Evolutionary conservation across 768 basidiomycete species (phyloP).

Genomic region (Pisolithus orientalis): DNA sequence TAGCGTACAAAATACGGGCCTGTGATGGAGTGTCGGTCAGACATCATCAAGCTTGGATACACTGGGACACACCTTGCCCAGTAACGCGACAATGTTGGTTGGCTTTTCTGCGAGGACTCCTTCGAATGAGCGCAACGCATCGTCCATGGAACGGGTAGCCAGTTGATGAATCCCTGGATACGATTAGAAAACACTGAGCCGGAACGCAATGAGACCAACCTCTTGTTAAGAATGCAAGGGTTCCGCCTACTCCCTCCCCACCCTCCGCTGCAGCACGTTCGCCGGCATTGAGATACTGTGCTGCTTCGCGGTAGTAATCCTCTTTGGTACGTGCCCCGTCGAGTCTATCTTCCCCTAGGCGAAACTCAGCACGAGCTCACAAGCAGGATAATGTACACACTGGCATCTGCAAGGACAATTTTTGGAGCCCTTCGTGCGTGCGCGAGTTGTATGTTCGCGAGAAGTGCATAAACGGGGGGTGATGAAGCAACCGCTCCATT

Average conservation of each 20-base stretch:
- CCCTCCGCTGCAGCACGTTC: constrained; percentile 51
- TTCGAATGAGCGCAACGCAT: constrained; percentile 79
- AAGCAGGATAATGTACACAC: constrained; percentile 35
- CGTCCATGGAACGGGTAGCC: constrained; percentile 73
- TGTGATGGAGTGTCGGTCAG: constrained; percentile 22
- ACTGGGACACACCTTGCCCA: constrained; percentile 67
- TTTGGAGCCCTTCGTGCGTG: constrained; percentile 83
- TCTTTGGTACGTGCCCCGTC: constrained; percentile 55
- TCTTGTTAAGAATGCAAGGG: constrained; percentile 59
- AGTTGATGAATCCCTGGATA: constrained; percentile 72
- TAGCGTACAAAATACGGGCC: constrained; percentile 82
- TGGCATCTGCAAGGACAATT: constrained; percentile 60
- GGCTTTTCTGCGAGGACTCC: constrained; percentile 71
- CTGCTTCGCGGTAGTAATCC: constrained; percentile 63
- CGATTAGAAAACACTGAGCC: background rate
- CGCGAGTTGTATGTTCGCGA: constrained; percentile 82
- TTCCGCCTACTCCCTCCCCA: constrained; percentile 52
- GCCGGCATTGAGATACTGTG: constrained; percentile 56
- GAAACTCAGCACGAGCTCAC: background rate
- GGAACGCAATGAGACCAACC: constrained; percentile 33
- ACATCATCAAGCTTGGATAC: background rate
- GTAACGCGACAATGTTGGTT: constrained; percentile 79
- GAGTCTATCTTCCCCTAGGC: constrained; percentile 60
- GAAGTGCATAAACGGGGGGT: constrained; percentile 70
- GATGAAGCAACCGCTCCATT: constrained; percentile 46